Percentiles rank a stretch among this genome's conserved stretches.
Conservation (phyloP, 768 basidiomycete genomes). For the Tylopilus vinaceipallidus region DNA sequence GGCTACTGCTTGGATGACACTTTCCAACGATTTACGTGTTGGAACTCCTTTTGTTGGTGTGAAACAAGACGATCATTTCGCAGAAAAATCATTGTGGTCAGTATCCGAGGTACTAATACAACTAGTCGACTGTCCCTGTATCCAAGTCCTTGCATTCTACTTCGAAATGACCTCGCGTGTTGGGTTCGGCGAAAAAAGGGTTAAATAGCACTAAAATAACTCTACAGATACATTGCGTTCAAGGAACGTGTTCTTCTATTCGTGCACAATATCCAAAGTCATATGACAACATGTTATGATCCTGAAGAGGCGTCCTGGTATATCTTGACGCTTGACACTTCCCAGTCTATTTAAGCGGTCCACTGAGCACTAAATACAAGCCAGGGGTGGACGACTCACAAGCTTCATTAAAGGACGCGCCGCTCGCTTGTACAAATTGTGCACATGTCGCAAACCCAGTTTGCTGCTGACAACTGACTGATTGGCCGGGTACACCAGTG, state of each 20-base stretch:
- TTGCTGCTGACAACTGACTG: slow-evolving; percentile 76
- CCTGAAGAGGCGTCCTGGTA: slow-evolving; percentile 48
- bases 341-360: slow-evolving; percentile 61
- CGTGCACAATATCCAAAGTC: slow-evolving; percentile 5
- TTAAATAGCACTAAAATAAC: slow-evolving; percentile 19
- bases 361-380: slow-evolving; percentile 4
- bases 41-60: neutral
- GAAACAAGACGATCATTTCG: neutral
- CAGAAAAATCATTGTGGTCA: too few relatives aligned
- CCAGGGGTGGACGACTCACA: slow-evolving; percentile 50
- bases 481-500: slow-evolving; percentile 79
- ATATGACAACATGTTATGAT: slow-evolving; percentile 5
- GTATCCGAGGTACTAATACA: too few relatives aligned
- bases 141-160: too few relatives aligned
- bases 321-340: slow-evolving; percentile 71
- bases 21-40: slow-evolving; percentile 2
- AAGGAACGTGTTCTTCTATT: slow-evolving; percentile 10
- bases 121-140: too few relatives aligned
- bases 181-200: neutral
- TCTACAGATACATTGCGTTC: slow-evolving; percentile 21
- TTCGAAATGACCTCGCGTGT: too few relatives aligned
- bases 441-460: slow-evolving; percentile 84
- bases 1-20: slow-evolving; percentile 25
- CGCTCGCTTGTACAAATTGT: slow-evolving; percentile 71
- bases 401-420: slow-evolving; percentile 68